Percentiles rank a stretch among this genome's conserved stretches.
Evolutionary conservation across 371 early-diverging fungal species (phyloP).

Genomic region (Lichtheimia hyalospora): DNA sequence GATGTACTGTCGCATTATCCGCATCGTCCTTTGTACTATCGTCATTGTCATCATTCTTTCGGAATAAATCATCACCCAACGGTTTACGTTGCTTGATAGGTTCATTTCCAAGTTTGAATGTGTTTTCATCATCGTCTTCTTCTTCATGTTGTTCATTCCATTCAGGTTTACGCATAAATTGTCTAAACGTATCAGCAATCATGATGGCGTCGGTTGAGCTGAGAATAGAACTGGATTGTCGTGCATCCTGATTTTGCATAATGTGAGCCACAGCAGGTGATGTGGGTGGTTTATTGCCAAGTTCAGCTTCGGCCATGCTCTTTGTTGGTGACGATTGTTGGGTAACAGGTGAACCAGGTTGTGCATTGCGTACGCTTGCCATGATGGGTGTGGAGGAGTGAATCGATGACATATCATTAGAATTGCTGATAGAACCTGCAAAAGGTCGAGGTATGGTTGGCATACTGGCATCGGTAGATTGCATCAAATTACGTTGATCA

Average conservation of each 20-base stretch:
- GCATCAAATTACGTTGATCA: conserved; percentile 11
- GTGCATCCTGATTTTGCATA: conserved; percentile 24
- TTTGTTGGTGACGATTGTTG: conserved; percentile 1
- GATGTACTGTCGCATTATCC: background rate
- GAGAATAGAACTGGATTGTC: conserved; percentile 42
- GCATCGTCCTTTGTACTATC: too few species aligned
- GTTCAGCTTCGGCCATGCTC: background rate
- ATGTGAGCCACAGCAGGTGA: conserved; percentile 6
- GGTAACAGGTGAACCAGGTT: background rate
- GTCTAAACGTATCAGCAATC: conserved; percentile 54
- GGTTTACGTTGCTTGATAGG: background rate
- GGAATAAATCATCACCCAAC: background rate
- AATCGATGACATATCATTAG: conserved; percentile 15
- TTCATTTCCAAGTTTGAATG: background rate
- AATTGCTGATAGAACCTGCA: conserved; percentile 12
- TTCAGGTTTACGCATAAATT: conserved; percentile 53
- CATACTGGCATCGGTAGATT: background rate
- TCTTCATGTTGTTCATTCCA: conserved; percentile 44
- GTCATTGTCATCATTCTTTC: background rate
- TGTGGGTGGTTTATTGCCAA: background rate
- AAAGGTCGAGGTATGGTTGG: conserved; percentile 8
- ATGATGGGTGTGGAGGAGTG: conserved; percentile 16
- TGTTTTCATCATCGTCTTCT: conserved; percentile 14
- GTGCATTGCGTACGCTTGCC: background rate
- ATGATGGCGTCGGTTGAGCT: conserved; percentile 51